These are phyloP conservation scores for Colletotrichum ledebouriae DNA, from an alignment of 2,329 filamentous ascomycete species.

Conservation along the genomic window DNA sequence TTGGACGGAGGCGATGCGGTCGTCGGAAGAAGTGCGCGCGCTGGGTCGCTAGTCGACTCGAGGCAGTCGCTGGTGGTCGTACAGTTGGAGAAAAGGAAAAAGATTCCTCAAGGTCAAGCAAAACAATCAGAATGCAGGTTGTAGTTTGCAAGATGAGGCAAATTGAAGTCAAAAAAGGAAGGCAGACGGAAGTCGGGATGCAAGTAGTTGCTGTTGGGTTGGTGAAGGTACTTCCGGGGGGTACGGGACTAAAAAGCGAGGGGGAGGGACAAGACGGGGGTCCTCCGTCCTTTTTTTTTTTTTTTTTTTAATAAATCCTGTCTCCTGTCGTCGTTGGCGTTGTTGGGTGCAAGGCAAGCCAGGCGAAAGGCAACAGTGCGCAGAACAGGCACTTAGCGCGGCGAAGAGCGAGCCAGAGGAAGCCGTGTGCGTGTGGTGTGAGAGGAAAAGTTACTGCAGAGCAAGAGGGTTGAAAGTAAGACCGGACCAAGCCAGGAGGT, in stretches of 20 bases:
- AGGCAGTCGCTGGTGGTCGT: conserved; percentile 9
- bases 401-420: neutral
- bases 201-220: conserved; percentile 24
- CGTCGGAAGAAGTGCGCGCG: conserved; percentile 13
- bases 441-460: conserved; percentile 2
- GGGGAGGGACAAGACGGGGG: conserved; percentile 36
- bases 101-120: neutral
- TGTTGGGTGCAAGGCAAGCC: neutral
- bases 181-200: conserved; percentile 17
- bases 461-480: conserved; percentile 1
- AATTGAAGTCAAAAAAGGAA: conserved; percentile 36
- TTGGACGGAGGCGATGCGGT: neutral
- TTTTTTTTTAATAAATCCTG: no score
- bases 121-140: neutral
- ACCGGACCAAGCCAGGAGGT: neutral
- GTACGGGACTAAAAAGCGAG: conserved; percentile 35
- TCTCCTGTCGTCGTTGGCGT: conserved; percentile 9
- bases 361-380: conserved; percentile 32
- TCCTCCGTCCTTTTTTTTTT: conserved; percentile 31
- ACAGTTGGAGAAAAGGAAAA: neutral
- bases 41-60: conserved; percentile 8
- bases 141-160: conserved; percentile 20
- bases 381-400: conserved; percentile 25
- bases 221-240: conserved; percentile 38
- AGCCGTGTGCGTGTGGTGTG: neutral